phyloP scores from a whole-genome alignment of 1,284 basidiomycete genomes.

The Abortiporus biennis region DNA sequence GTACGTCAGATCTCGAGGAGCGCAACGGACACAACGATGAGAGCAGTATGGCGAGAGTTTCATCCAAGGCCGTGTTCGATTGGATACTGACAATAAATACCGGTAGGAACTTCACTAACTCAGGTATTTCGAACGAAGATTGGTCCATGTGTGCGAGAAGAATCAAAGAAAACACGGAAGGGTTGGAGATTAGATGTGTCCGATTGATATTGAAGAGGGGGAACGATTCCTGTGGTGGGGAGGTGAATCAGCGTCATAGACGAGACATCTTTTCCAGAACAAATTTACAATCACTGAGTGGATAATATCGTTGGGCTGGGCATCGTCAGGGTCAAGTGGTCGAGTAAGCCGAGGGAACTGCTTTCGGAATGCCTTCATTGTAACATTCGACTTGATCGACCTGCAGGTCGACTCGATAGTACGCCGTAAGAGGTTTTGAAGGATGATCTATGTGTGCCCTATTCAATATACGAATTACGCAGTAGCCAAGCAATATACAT shows the following conservation, averaged over 20 bases:
- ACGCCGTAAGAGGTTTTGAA: conserved; percentile 35
- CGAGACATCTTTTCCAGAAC: background rate
- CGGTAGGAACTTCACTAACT: conserved; percentile 33
- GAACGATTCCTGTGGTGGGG: conserved; percentile 17
- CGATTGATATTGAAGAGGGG: conserved; percentile 14
- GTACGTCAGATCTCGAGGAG: conserved; percentile 22
- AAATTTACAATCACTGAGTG: conserved; percentile 32
- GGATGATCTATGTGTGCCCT: conserved; percentile 33
- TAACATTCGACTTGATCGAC: too few species aligned
- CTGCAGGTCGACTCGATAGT: too few species aligned
- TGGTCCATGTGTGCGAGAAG: conserved; percentile 39
- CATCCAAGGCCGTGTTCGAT: conserved; percentile 46
- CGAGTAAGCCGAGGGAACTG: conserved; percentile 27
- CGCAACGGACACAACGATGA: conserved; percentile 29
- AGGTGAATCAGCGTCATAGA: background rate
- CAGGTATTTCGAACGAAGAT: conserved; percentile 14
- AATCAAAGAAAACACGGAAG: conserved; percentile 34
- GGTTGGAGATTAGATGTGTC: conserved; percentile 11
- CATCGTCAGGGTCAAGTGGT: conserved; percentile 31
- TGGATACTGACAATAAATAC: conserved; percentile 45
- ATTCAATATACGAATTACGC: too few species aligned
- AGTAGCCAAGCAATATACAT: too few species aligned
- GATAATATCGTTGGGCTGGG: conserved; percentile 27
- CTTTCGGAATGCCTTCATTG: conserved; percentile 41
- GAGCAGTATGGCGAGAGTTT: conserved; percentile 50